Conservation (phyloP, 257 asterid species). For the Pogostemon cablin region DNA sequence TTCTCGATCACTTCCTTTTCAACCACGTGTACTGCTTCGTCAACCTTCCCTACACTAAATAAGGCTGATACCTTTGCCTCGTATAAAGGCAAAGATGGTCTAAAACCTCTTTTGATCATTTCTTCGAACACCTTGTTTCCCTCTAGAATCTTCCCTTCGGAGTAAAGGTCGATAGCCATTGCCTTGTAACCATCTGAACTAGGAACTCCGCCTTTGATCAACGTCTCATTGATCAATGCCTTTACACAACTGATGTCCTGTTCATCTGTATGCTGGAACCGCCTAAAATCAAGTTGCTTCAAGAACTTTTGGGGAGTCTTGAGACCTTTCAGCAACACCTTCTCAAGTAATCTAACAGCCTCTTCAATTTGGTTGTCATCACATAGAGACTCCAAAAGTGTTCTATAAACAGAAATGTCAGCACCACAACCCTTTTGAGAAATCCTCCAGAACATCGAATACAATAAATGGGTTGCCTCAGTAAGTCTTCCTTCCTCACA, state of each 20-base stretch:
- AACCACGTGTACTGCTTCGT: conserved; percentile 63
- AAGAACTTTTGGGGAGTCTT: conserved; percentile 60
- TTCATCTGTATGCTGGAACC: conserved; percentile 39
- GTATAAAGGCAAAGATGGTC: conserved; percentile 50
- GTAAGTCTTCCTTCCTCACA: conserved; percentile 66
- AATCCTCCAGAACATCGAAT: conserved; percentile 84
- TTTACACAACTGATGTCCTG: conserved; percentile 44
- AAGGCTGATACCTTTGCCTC: conserved; percentile 72
- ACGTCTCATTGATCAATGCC: conserved; percentile 60
- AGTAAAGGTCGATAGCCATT: conserved; percentile 70
- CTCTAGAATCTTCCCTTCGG: conserved; percentile 67
- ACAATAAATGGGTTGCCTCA: conserved; percentile 82
- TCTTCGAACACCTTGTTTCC: conserved; percentile 61
- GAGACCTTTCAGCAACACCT: conserved; percentile 78
- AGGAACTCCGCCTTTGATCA: conserved; percentile 66
- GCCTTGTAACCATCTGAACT: conserved; percentile 65
- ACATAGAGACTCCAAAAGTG: conserved; percentile 72
- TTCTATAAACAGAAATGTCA: conserved; percentile 71
- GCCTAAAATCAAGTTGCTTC: conserved; percentile 59
- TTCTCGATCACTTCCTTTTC: conserved; percentile 66
- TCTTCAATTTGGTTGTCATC: conserved; percentile 72
- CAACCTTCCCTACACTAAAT: conserved; percentile 44
- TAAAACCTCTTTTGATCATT: conserved; percentile 65
- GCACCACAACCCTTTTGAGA: conserved; percentile 82
- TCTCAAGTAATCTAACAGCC: conserved; percentile 67